Evolutionary conservation across 768 basidiomycete species (phyloP), one percentile per base, ranked within the genome.

Genomic region (Amanita thiersii): DNA sequence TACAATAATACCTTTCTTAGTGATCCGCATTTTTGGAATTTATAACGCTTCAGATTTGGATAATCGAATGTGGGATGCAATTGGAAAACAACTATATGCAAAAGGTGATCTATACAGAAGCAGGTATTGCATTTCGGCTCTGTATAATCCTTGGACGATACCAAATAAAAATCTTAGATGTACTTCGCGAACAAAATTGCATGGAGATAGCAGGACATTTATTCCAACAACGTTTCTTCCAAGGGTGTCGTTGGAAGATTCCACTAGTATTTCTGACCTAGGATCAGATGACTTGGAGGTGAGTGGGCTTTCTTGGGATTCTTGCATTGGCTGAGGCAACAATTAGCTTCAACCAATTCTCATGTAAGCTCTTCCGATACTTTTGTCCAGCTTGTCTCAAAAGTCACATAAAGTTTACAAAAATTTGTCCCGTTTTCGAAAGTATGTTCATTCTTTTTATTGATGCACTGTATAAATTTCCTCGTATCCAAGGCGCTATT

Each of bases 191-290:
- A 61, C 62, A 14, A 49, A 60, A 65, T 1, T 31, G 47, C 4
- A 52, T 58, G 8, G 55, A 54, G 18, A 65, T 68, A 0, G 62
- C 64, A 34, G 64, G 69, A 38, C 60, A 73, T n/a, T 66, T 44
- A 52, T 60, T 2, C 78, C 79, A 0, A 72, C 68, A 2, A 64
- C 58, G n/a, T 83, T 79, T 49, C 71, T 73, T 1, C 62, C 65
- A 0, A 61, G 60, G 1, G 47, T 46, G 5, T 45, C 50, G 1
- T 53, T 48, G 14, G 43, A 37, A 37, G 47, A 55, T 34, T 38
- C 43, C 14, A 39, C 52, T 4, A 38, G 40, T 0, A 45, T 58
- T 19, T 60, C 66, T 1, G 59, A 58, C 33, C 48, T 73, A 12
- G 66, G 66, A 3, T 56, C 64, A 4, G 64, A 75, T 23, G 68